phyloP scores from a whole-genome alignment of 1,139 yeast genomes.

The Blastobotrys arbuscula region DNA sequence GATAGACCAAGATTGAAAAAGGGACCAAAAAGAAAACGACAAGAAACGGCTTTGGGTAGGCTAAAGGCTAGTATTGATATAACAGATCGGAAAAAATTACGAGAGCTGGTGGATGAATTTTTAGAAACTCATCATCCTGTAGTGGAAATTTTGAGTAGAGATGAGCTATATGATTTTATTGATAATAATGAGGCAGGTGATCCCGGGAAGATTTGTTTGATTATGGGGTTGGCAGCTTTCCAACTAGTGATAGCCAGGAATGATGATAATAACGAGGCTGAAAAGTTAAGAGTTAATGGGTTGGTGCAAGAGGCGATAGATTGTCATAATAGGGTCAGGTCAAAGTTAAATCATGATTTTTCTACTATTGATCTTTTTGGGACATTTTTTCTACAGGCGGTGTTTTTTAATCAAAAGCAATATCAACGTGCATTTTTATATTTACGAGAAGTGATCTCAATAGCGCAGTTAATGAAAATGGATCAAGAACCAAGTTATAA shows the following conservation, averaged over 20 bases:
- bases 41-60: conserved; percentile 17
- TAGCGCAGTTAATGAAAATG: conserved; percentile 17
- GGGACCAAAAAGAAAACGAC: conserved; percentile 17
- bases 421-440: conserved; percentile 15
- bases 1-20: conserved; percentile 15
- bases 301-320: conserved; percentile 3
- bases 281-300: background rate
- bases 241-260: conserved; percentile 4
- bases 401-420: conserved; percentile 13
- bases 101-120: conserved; percentile 13
- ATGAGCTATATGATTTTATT: conserved; percentile 11
- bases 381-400: conserved; percentile 14
- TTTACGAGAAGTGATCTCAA: conserved; percentile 17
- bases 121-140: conserved; percentile 16
- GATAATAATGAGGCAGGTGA: conserved; percentile 9
- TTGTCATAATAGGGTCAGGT: conserved; percentile 2
- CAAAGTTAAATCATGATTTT: conserved; percentile 1
- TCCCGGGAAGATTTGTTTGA: conserved; percentile 3
- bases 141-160: conserved; percentile 16
- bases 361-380: conserved; percentile 8
- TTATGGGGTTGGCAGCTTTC: conserved; percentile 14
- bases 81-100: background rate
- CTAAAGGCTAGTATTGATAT: conserved; percentile 9
- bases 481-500: conserved; percentile 17
- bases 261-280: conserved; percentile 8